A percentile compares a stretch with the other conserved stretches of the same genome.
Conservation (phyloP, 2,329 filamentous ascomycete species). For the Diaporthe vexans region DNA sequence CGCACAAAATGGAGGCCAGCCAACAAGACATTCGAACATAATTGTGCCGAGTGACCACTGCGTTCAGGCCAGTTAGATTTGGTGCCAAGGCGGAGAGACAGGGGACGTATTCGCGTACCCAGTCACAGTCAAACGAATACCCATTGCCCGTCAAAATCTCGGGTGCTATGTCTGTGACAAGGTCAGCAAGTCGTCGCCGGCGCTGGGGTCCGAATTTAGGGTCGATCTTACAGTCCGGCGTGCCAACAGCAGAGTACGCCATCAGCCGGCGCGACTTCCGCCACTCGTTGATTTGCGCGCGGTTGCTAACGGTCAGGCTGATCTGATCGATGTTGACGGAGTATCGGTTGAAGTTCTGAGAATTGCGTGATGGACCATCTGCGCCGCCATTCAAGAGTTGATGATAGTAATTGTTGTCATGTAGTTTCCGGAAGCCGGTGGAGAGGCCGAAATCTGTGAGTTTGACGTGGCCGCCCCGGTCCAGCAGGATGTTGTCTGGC, state of each 20-base stretch:
- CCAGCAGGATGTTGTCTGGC: constrained; percentile 84
- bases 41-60: constrained; percentile 85
- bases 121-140: constrained; percentile 84
- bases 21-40: constrained; percentile 88
- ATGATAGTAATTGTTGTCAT: constrained; percentile 84
- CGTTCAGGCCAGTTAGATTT: background rate
- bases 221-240: constrained; percentile 70
- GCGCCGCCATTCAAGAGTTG: constrained; percentile 70
- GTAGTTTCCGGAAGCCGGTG: constrained; percentile 83
- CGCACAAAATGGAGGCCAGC: constrained; percentile 86
- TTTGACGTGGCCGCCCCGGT: constrained; percentile 84
- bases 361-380: constrained; percentile 33
- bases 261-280: constrained; percentile 82
- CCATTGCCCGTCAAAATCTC: constrained; percentile 84
- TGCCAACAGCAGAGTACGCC: constrained; percentile 86
- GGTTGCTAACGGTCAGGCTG: constrained; percentile 83
- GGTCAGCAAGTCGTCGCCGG: background rate
- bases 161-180: constrained; percentile 70
- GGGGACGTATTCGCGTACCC: constrained; percentile 48
- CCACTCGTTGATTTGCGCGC: constrained; percentile 85
- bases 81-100: background rate
- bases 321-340: constrained; percentile 84
- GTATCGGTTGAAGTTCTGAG: constrained; percentile 72
- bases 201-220: background rate
- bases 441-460: constrained; percentile 86